Conservation (phyloP, 352 stramenopile species). For the Globisporangium radiosum region DNA sequence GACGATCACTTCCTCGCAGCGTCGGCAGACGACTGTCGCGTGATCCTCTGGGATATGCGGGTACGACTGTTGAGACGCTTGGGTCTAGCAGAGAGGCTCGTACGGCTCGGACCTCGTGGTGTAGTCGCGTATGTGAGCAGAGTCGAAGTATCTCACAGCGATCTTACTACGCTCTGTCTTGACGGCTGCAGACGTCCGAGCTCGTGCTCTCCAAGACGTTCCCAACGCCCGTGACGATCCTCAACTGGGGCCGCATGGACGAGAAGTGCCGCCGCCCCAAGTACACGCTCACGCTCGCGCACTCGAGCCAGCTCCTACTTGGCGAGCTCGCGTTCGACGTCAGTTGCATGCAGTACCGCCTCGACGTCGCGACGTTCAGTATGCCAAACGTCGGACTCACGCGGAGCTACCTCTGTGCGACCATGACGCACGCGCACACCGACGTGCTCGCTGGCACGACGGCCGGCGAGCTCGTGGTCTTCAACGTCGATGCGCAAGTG, state of each 20-base stretch:
- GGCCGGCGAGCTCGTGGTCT: conserved; percentile 83
- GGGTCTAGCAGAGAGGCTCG: too few relatives aligned
- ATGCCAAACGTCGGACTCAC: conserved; percentile 72
- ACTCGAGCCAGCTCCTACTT: conserved; percentile 56
- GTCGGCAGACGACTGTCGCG: conserved; percentile 50
- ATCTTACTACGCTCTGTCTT: not conserved
- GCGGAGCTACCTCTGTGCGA: conserved; percentile 60
- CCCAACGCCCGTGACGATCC: conserved; percentile 46
- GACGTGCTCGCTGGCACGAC: conserved; percentile 60
- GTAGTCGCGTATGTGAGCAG: too few relatives aligned
- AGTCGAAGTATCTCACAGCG: too few relatives aligned
- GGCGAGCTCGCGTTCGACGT: conserved; percentile 72
- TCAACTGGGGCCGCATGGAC: conserved; percentile 64
- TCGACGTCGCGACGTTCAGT: conserved; percentile 52
- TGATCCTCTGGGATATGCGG: conserved; percentile 75
- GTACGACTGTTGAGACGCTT: conserved; percentile 16
- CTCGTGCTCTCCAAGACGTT: conserved; percentile 66
- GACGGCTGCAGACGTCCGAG: conserved; percentile 40
- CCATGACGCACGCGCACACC: conserved; percentile 43
- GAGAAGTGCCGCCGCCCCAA: conserved; percentile 64
- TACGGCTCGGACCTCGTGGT: too few relatives aligned
- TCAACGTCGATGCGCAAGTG: conserved; percentile 58
- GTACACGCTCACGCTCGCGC: conserved; percentile 58
- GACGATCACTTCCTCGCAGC: conserved; percentile 74
- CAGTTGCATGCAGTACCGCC: conserved; percentile 68